These are phyloP conservation scores for Hondaea fermentalgiana DNA, from an alignment of 108 stramenopile genomes.

Conservation along the genomic window DNA sequence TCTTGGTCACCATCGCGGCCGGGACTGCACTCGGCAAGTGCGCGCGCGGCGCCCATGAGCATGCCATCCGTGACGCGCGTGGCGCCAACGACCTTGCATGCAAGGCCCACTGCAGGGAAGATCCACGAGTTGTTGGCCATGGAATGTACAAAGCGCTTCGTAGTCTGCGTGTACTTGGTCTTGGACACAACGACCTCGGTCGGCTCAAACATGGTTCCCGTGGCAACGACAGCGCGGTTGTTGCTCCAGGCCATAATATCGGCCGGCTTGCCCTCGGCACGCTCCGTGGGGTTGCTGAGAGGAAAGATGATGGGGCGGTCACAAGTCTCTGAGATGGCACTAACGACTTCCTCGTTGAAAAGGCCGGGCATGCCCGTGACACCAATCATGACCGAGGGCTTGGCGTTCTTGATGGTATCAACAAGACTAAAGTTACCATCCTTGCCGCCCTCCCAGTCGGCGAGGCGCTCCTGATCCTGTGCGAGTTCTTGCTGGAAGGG, in stretches of 20 bases:
- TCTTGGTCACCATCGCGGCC: neutral
- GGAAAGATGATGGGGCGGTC: slow-evolving; percentile 88
- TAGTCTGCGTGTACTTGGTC: slow-evolving; percentile 55
- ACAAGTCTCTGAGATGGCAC: slow-evolving; percentile 62
- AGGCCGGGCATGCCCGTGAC: slow-evolving; percentile 79
- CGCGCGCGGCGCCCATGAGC: neutral
- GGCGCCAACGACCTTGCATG: slow-evolving; percentile 12
- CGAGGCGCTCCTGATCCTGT: neutral
- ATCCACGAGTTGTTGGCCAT: slow-evolving; percentile 21
- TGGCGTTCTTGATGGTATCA: slow-evolving; percentile 35
- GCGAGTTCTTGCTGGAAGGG: neutral
- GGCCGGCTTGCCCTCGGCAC: slow-evolving; percentile 89
- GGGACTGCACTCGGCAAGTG: neutral
- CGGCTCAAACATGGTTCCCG: slow-evolving; percentile 84
- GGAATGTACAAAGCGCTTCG: neutral
- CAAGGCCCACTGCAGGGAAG: slow-evolving; percentile 24
- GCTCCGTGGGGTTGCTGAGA: slow-evolving; percentile 87
- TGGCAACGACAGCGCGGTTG: slow-evolving; percentile 79
- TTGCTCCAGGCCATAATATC: slow-evolving; percentile 93
- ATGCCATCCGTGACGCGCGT: slow-evolving; percentile 13
- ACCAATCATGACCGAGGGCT: slow-evolving; percentile 83
- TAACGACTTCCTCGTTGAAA: slow-evolving; percentile 59
- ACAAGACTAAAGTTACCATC: neutral
- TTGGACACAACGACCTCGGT: slow-evolving; percentile 60
- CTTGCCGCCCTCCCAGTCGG: neutral